These are phyloP conservation scores for Knoxia roxburghii DNA, from an alignment of 257 asterid species.

Conservation along the genomic window DNA sequence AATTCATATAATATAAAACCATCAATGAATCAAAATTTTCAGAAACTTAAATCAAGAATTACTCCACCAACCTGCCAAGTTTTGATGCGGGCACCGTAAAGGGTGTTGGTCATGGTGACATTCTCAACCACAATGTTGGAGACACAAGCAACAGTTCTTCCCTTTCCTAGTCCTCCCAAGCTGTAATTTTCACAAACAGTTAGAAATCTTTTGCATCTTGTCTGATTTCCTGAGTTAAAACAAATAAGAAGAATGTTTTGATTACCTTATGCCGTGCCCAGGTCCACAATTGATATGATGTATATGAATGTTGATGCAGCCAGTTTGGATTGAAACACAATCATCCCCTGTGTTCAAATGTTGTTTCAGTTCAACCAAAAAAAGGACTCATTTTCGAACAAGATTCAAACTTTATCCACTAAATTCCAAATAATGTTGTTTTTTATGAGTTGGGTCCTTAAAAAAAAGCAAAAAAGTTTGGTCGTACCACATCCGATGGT, in stretches of 20 bases:
- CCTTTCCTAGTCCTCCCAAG: constrained; percentile 79
- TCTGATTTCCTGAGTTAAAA: too few relatives aligned
- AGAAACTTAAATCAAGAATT: too few relatives aligned
- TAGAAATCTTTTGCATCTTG: too few relatives aligned
- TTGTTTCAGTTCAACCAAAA: too few relatives aligned
- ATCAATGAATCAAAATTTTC: too few relatives aligned
- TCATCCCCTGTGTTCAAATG: constrained; percentile 88
- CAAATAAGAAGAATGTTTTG: too few relatives aligned
- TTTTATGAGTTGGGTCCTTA: too few relatives aligned
- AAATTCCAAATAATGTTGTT: too few relatives aligned
- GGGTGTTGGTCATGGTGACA: constrained; percentile 45
- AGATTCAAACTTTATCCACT: too few relatives aligned
- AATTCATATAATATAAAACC: neutral
- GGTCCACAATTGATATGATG: constrained; percentile 83
- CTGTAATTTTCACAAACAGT: constrained; percentile 26
- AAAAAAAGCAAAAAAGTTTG: too few relatives aligned
- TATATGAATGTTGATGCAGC: constrained; percentile 58
- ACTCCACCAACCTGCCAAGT: constrained; percentile 67
- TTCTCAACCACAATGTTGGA: constrained; percentile 58
- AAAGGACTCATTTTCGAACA: too few relatives aligned
- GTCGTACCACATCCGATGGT: constrained; percentile 51
- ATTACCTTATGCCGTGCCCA: constrained; percentile 89
- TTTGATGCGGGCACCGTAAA: constrained; percentile 82
- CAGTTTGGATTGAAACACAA: constrained; percentile 84
- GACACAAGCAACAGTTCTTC: constrained; percentile 57